Conservation (phyloP, 2,329 filamentous ascomycete genomes). For the Coniochaeta prunicola region DNA sequence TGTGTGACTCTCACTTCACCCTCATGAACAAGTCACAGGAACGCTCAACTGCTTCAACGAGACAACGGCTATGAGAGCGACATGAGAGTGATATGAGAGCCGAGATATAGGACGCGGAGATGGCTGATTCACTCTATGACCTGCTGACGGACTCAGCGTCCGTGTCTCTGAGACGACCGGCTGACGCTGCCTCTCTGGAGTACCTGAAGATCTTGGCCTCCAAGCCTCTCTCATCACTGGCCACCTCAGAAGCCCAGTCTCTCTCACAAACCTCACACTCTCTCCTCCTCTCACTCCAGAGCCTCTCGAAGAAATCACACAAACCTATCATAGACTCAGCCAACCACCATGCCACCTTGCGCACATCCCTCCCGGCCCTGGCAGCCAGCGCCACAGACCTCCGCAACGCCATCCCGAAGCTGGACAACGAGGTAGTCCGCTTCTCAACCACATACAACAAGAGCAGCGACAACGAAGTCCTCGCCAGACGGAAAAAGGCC, state of each 20-base stretch:
- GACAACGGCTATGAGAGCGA: too few species aligned
- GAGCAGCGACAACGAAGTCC: conserved; percentile 58
- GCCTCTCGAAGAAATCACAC: conserved; percentile 83
- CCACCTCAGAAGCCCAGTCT: conserved; percentile 67
- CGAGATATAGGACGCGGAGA: conserved; percentile 19
- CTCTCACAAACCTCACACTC: conserved; percentile 78
- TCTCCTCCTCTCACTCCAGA: conserved; percentile 74
- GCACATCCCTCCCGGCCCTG: conserved; percentile 63
- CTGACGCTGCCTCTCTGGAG: conserved; percentile 48
- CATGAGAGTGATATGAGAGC: background rate
- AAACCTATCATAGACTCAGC: conserved; percentile 77
- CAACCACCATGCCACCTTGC: conserved; percentile 66
- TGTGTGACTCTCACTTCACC: background rate
- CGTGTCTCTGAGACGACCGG: conserved; percentile 16
- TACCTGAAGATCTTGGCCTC: conserved; percentile 77
- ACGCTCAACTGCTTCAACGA: background rate
- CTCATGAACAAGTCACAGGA: background rate
- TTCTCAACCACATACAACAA: conserved; percentile 84
- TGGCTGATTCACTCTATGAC: conserved; percentile 70
- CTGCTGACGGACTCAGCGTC: conserved; percentile 40
- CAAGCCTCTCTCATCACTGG: conserved; percentile 66
- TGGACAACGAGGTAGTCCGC: conserved; percentile 69
- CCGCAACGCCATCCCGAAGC: conserved; percentile 63
- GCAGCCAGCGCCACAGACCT: conserved; percentile 60
- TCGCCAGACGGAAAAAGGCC: conserved; percentile 70